These are phyloP conservation scores for Sugiyamaella mastotermitis DNA, from an alignment of 805 yeast species.

Conservation along the genomic window DNA sequence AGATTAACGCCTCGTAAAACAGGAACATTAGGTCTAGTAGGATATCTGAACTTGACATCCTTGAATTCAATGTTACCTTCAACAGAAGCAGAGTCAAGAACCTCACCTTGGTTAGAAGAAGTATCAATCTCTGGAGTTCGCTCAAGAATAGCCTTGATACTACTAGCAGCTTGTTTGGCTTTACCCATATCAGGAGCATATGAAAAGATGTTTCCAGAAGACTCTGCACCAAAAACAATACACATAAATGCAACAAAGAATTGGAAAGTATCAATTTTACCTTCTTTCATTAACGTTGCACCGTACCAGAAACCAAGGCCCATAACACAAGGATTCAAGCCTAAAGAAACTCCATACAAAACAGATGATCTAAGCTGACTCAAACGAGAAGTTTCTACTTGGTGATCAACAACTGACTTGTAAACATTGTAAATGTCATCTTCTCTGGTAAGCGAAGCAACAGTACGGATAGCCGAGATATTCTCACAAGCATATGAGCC, in stretches of 20 bases:
- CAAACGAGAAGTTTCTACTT: constrained; percentile 25
- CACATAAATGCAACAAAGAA: constrained; percentile 35
- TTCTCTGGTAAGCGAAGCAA: constrained; percentile 36
- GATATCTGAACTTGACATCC: constrained; percentile 59
- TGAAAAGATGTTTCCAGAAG: constrained; percentile 36
- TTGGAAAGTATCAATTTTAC: constrained; percentile 26
- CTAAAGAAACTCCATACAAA: constrained; percentile 34
- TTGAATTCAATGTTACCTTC: constrained; percentile 49
- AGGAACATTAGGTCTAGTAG: constrained; percentile 46
- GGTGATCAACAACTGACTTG: constrained; percentile 22
- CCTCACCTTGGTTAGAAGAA: constrained; percentile 25
- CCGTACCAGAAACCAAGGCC: constrained; percentile 42
- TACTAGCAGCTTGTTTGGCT: constrained; percentile 33
- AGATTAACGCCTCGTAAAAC: constrained; percentile 48
- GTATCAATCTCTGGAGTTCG: constrained; percentile 30
- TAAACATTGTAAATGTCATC: constrained; percentile 30
- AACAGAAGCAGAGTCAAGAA: constrained; percentile 26
- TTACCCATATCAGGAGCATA: constrained; percentile 39
- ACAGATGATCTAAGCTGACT: constrained; percentile 29
- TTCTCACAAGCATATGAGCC: constrained; percentile 36
- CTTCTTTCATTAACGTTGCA: constrained; percentile 28
- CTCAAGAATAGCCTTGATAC: constrained; percentile 28
- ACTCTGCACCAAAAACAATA: constrained; percentile 35
- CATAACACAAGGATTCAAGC: constrained; percentile 33
- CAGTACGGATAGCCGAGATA: constrained; percentile 35